Evolutionary conservation across 2,329 filamentous ascomycete genomes (phyloP), one percentile per base, ranked within the genome.

Genomic region (Verticillium longisporum): DNA sequence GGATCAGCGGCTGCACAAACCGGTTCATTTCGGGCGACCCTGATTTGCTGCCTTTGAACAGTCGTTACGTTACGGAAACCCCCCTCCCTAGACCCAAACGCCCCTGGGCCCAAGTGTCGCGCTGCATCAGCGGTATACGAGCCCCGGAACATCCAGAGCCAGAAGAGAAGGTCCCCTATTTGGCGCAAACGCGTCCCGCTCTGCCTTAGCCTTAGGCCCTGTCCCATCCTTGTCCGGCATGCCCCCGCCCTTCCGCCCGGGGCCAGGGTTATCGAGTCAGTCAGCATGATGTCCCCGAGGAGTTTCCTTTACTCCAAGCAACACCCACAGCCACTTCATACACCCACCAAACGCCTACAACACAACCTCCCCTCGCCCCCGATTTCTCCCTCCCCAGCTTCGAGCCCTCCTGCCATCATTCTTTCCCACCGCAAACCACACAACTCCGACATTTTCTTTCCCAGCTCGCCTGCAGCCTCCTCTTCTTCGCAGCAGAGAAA

Each of bases 301-400:
- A 65, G 64, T 65, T 65, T 65, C 62, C 62, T 64, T 59, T 65
- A 65, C 62, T 65, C 62, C 62, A 65, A 64, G 62, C 62, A 57
- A 59, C 64, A 65, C 61, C 64, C 63, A 58, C 60, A 45, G 45
- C 50, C 45, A 45, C 45, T 26, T 38, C 57, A 26, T 34, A 21
- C 31, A 32, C 41, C 57, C 32, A 13, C 32, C 41, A 21, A 36
- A 36, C 26, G 55, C 59, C 61, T 55, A 56, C 53, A 59, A 55
- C 63, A 62, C 60, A 56, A 55, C 61, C 33, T 13, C 38, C 21
- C 56, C 53, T 56, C 55, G 2, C 6, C 58, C 6, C 55, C 57
- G 58, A 57, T 57, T 56, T 57, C 55, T 26, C 41, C 59, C 60
- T 41, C 61, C 18, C 33, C n/a, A 41, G 18, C 36, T 37, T 57